Conservation (phyloP, 2,329 filamentous ascomycete species). For the Epichloe sibirici region DNA sequence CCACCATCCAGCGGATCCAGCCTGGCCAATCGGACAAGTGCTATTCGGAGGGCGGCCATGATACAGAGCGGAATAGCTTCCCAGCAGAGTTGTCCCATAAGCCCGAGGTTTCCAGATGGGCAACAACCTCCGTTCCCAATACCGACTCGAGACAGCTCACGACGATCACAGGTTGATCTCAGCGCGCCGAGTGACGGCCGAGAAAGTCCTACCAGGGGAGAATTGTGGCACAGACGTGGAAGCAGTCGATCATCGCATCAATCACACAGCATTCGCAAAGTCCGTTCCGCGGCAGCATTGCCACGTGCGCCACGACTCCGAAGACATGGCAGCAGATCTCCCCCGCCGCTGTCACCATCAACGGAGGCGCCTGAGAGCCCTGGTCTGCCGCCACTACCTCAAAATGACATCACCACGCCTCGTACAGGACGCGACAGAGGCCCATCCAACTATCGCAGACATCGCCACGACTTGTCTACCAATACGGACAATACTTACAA, state of each 20-base stretch:
- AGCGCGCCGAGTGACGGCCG: conserved; percentile 61
- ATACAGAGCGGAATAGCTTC: conserved; percentile 67
- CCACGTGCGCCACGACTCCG: conserved; percentile 40
- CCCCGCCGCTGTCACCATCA: conserved; percentile 54
- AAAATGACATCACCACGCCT: conserved; percentile 57
- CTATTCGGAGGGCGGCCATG: conserved; percentile 67
- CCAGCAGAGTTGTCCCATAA: conserved; percentile 49
- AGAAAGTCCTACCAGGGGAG: conserved; percentile 58
- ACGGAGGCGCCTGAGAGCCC: conserved; percentile 59
- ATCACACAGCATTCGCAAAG: conserved; percentile 61
- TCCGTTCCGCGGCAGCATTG: conserved; percentile 69
- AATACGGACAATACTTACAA: conserved; percentile 34
- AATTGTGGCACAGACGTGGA: conserved; percentile 43
- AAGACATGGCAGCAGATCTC: conserved; percentile 45
- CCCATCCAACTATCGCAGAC: conserved; percentile 29
- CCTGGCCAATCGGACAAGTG: conserved; percentile 31
- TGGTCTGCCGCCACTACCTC: conserved; percentile 58
- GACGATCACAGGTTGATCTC: conserved; percentile 52
- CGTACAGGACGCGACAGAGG: conserved; percentile 28
- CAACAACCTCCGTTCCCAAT: conserved; percentile 79
- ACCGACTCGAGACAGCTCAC: conserved; percentile 76
- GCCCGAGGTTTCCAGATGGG: conserved; percentile 50
- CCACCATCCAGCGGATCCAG: conserved; percentile 11
- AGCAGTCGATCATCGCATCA: conserved; percentile 38
- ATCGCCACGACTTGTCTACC: conserved; percentile 47